phyloP scores from a whole-genome alignment of 768 basidiomycete genomes.

The Dentipellis fragilis region DNA sequence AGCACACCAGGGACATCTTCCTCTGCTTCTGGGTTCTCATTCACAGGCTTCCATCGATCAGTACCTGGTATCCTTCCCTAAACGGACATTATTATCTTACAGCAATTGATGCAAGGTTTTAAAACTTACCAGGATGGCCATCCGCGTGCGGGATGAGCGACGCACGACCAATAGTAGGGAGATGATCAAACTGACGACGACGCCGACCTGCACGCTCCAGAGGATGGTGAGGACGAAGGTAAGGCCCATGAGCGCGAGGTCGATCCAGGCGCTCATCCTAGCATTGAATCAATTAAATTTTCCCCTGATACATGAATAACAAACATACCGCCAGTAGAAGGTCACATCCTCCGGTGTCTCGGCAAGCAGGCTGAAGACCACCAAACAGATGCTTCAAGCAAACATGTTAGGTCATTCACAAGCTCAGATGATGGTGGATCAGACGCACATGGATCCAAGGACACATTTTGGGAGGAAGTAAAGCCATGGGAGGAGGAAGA shows the following conservation, averaged over 20 bases:
- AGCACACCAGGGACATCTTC: slow-evolving; percentile 76
- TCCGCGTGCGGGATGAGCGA: slow-evolving; percentile 78
- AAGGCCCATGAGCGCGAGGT: slow-evolving; percentile 75
- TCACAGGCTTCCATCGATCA: slow-evolving; percentile 81
- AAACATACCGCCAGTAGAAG: slow-evolving; percentile 70
- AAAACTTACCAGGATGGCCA: slow-evolving; percentile 74
- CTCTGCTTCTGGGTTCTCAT: slow-evolving; percentile 75
- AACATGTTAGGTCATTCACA: too few species aligned
- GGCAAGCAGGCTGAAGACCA: slow-evolving; percentile 73
- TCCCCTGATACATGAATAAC: neutral
- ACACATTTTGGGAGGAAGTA: slow-evolving; percentile 87
- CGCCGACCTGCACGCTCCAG: slow-evolving; percentile 88
- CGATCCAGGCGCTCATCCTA: slow-evolving; percentile 89
- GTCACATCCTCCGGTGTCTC: slow-evolving; percentile 83
- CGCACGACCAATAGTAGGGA: slow-evolving; percentile 85
- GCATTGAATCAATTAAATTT: neutral
- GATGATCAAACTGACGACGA: slow-evolving; percentile 80
- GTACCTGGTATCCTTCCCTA: slow-evolving; percentile 86
- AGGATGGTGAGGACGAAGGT: slow-evolving; percentile 85
- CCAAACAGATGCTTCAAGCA: slow-evolving; percentile 69
- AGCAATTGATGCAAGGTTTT: neutral
- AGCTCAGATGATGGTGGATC: slow-evolving; percentile 2
- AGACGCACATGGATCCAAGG: slow-evolving; percentile 71
- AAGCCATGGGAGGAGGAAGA: slow-evolving; percentile 81
- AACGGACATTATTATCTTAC: neutral